phyloP scores from a whole-genome alignment of 768 basidiomycete species.

The Tulasnella sp. region DNA sequence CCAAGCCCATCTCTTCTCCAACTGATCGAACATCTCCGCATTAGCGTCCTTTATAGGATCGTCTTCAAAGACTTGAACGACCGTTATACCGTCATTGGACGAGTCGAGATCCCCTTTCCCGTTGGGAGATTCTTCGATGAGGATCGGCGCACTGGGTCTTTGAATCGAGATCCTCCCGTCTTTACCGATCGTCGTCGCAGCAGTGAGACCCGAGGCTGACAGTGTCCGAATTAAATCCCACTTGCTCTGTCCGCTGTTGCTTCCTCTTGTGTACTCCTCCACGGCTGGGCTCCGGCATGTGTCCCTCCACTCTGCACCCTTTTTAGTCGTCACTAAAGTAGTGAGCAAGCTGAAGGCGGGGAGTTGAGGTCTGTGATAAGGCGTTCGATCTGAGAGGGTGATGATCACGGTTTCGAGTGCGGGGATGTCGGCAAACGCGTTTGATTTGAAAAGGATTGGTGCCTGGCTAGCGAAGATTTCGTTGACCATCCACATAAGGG shows the following conservation, averaged over 20 bases:
- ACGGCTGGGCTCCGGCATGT: too few species aligned
- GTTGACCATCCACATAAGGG: slow-evolving; percentile 31
- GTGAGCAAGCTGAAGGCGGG: neutral
- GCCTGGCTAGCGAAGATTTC: slow-evolving; percentile 46
- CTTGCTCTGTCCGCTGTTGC: too few species aligned
- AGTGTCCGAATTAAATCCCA: too few species aligned
- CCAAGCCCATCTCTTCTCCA: neutral
- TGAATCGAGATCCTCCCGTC: too few species aligned
- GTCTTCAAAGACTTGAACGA: neutral
- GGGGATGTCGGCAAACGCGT: neutral
- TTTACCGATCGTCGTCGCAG: too few species aligned
- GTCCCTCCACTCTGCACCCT: too few species aligned
- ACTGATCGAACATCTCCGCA: neutral
- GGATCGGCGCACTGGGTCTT: too few species aligned
- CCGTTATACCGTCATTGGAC: neutral
- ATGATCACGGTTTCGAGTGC: neutral
- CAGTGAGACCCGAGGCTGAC: too few species aligned
- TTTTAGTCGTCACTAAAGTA: neutral
- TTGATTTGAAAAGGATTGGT: slow-evolving; percentile 46
- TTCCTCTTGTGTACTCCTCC: neutral
- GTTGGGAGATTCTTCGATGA: neutral
- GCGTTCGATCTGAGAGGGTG: neutral
- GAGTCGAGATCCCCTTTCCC: neutral
- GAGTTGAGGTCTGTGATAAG: neutral
- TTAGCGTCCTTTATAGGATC: neutral